phyloP scores from a whole-genome alignment of 805 yeast genomes.

The Wickerhamiella shivajii region DNA sequence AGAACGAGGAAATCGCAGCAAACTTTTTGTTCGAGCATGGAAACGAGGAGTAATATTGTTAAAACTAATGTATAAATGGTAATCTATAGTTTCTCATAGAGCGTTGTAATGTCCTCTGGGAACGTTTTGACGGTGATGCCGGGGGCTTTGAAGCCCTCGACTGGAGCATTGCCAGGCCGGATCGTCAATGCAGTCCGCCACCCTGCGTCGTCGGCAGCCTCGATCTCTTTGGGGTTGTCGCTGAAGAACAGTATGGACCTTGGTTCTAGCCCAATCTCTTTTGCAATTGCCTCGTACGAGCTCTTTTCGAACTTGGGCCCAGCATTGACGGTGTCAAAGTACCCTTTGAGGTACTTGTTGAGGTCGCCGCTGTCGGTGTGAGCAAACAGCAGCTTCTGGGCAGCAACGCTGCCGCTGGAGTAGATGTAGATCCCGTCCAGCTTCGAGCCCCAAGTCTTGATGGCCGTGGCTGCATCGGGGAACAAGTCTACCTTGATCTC shows the following conservation, averaged over 20 bases:
- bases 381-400: conserved; percentile 61
- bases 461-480: conserved; percentile 49
- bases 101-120: no score
- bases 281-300: conserved; percentile 46
- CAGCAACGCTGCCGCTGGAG: conserved; percentile 80
- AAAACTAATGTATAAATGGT: background rate
- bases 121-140: no score
- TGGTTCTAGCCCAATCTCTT: conserved; percentile 25
- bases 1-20: conserved; percentile 93
- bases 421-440: conserved; percentile 43
- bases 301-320: conserved; percentile 49
- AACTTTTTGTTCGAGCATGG: conserved; percentile 58
- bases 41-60: conserved; percentile 10
- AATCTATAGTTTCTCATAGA: no score
- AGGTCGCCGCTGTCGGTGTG: conserved; percentile 35
- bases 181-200: conserved; percentile 42
- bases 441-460: conserved; percentile 29
- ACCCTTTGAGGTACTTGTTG: conserved; percentile 43
- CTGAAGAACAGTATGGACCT: conserved; percentile 47
- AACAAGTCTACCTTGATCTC: conserved; percentile 65
- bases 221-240: conserved; percentile 65
- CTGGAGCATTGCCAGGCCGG: conserved; percentile 56
- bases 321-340: conserved; percentile 73
- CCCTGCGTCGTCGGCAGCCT: conserved; percentile 59
- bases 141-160: no score